A percentile compares a stretch with the other conserved stretches of the same genome.
These are phyloP conservation scores for Triticum aestivum DNA, from an alignment of 176 grass and related monocot species.

Conservation along the genomic window DNA sequence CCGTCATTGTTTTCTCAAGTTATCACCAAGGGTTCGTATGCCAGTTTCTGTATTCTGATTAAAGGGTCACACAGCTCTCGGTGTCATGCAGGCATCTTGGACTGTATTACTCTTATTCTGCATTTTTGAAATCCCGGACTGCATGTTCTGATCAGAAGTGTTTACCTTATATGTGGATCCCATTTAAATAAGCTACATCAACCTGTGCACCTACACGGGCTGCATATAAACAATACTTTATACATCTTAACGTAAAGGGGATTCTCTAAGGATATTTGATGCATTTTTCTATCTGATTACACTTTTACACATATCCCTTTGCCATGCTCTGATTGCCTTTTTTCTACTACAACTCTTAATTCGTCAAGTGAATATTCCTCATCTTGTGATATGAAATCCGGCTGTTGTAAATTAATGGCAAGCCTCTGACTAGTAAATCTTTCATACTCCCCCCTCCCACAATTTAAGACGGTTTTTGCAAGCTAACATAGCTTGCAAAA, in stretches of 20 bases:
- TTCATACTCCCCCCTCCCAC: too few relatives aligned
- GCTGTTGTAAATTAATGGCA: background rate
- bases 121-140: background rate
- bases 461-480: too few relatives aligned
- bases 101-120: background rate
- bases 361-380: background rate
- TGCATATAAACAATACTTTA: background rate
- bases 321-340: background rate
- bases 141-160: background rate
- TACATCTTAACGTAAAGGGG: background rate
- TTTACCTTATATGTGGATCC: background rate
- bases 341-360: background rate
- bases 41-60: conserved; percentile 6
- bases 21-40: conserved; percentile 1
- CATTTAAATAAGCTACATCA: background rate
- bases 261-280: conserved; percentile 7
- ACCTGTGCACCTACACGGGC: background rate
- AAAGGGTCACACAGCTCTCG: background rate
- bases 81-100: conserved; percentile 10
- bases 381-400: background rate
- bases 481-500: too few relatives aligned
- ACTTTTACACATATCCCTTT: conserved; percentile 3
- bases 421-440: background rate
- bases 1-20: background rate
- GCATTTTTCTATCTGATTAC: background rate